Evolutionary conservation across 1,284 basidiomycete genomes (phyloP), one percentile per base, ranked within the genome.

Genomic region (Sanghuangporus weigelae): DNA sequence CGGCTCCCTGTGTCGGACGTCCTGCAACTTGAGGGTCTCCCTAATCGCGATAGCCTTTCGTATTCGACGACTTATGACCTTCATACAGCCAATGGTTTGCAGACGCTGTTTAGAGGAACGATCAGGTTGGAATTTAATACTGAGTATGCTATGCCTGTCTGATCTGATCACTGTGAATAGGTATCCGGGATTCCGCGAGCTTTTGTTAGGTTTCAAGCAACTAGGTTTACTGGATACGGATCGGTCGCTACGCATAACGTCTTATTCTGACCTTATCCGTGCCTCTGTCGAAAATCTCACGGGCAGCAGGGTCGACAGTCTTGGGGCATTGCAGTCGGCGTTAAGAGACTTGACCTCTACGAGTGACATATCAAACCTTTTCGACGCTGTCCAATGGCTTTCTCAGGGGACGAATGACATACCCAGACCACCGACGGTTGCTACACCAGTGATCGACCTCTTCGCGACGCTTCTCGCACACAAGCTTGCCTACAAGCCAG

Each of bases 41-140:
- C 96, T 16, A 98, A 98, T 76, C 80, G 96, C 44, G 85, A 97
- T 74, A 94, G 93, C 67, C 74, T 95, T 12, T 79, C 84, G 0
- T 98, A 97, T 73, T 84, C 84, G 2, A 77, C 82, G 38, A 84
- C 84, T 19, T 98, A 98, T 75, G 79, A 82, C 2, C 81, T 95
- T 7, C 79, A 81, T 3, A 69, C 74, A 5, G 71, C 82, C 8
- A 73, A 80, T 1, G 76, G 76, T 1, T 69, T 92, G 63, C 77
- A 81, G 57, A 92, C 93, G 3, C 77, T 96, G 60, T 79, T 97
- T 70, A 82, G 95, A 51, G 96, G 95, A 3, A 98, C 96, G 1
- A 76, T 98, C 56, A 84, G 93, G 88, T 88, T 68, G 59, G 76
- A 64, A 14, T 53, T 57, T 42, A 51, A 5, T 19, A 51, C 10